Percentiles rank a stretch among this genome's conserved stretches.
phyloP scores from a whole-genome alignment of 148 eudicot genomes.

The Fallopia convolvulus region DNA sequence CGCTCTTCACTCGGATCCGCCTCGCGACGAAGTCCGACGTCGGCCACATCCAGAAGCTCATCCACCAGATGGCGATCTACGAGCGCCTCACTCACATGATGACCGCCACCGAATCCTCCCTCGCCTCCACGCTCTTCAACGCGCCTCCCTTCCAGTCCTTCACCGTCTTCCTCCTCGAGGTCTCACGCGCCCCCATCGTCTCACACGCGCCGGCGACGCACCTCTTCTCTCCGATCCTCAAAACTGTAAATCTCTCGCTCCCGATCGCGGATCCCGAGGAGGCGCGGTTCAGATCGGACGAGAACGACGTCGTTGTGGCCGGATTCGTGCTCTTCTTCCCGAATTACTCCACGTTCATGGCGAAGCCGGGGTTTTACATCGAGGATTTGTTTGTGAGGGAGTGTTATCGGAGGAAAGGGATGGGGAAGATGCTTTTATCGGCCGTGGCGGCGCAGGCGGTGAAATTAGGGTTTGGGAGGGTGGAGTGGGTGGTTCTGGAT shows the following conservation, averaged over 20 bases:
- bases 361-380: constrained; percentile 73
- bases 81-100: constrained; percentile 53
- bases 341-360: constrained; percentile 64
- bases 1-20: constrained; percentile 49
- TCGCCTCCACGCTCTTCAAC: constrained; percentile 60
- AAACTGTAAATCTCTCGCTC: constrained; percentile 24
- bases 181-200: constrained; percentile 35
- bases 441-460: constrained; percentile 74
- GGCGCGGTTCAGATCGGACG: constrained; percentile 14
- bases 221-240: constrained; percentile 39
- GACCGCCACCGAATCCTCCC: constrained; percentile 52
- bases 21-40: constrained; percentile 50
- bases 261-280: constrained; percentile 41
- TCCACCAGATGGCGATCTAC: constrained; percentile 69
- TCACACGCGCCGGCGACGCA: constrained; percentile 11
- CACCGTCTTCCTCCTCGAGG: constrained; percentile 75
- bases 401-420: constrained; percentile 57
- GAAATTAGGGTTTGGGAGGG: constrained; percentile 58
- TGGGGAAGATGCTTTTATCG: constrained; percentile 55
- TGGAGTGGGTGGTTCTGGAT: constrained; percentile 83
- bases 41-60: constrained; percentile 65
- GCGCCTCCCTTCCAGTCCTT: constrained; percentile 65
- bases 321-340: constrained; percentile 76
- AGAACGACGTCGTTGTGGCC: constrained; percentile 27
- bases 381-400: constrained; percentile 82